phyloP scores from a whole-genome alignment of 495 filamentous ascomycete genomes.

The Tetracladium marchalianum region DNA sequence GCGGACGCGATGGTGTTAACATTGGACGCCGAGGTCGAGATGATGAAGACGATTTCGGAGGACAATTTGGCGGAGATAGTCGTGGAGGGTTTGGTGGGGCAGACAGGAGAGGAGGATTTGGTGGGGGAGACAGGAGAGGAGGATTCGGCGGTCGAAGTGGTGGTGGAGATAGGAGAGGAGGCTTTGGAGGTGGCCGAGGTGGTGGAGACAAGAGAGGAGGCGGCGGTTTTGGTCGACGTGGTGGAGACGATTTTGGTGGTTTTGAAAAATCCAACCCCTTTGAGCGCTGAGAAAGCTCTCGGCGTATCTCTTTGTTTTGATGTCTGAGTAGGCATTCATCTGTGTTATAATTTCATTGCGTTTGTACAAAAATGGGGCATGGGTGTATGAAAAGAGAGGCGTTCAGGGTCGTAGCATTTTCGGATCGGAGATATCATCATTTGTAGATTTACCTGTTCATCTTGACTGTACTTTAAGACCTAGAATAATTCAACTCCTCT shows the following conservation, averaged over 20 bases:
- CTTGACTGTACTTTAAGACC: no score
- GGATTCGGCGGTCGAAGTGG: slow-evolving; percentile 1
- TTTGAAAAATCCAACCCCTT: not conserved
- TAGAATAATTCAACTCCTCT: no score
- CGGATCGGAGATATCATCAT: slow-evolving; percentile 6
- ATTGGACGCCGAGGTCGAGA: slow-evolving; percentile 21
- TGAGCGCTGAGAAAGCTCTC: not conserved
- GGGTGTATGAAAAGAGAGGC: slow-evolving; percentile 7
- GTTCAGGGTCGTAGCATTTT: not conserved
- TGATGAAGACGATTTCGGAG: slow-evolving; percentile 8
- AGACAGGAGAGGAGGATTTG: not conserved
- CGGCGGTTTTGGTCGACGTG: not conserved
- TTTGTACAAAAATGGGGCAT: not conserved
- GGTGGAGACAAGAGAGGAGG: slow-evolving; percentile 9
- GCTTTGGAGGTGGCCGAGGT: no score
- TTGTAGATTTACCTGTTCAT: no score
- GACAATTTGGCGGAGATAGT: slow-evolving; percentile 5
- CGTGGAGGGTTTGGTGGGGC: slow-evolving; percentile 8
- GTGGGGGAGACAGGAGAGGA: not conserved
- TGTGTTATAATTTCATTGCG: not conserved
- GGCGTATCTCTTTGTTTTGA: not conserved
- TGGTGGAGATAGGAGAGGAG: slow-evolving; percentile 9
- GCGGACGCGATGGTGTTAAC: slow-evolving; percentile 32
- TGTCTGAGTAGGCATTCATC: not conserved
- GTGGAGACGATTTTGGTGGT: not conserved